Evolutionary conservation across 768 basidiomycete genomes (phyloP), one percentile per base, ranked within the genome.

Genomic region (Rhodotorula diobovata): DNA sequence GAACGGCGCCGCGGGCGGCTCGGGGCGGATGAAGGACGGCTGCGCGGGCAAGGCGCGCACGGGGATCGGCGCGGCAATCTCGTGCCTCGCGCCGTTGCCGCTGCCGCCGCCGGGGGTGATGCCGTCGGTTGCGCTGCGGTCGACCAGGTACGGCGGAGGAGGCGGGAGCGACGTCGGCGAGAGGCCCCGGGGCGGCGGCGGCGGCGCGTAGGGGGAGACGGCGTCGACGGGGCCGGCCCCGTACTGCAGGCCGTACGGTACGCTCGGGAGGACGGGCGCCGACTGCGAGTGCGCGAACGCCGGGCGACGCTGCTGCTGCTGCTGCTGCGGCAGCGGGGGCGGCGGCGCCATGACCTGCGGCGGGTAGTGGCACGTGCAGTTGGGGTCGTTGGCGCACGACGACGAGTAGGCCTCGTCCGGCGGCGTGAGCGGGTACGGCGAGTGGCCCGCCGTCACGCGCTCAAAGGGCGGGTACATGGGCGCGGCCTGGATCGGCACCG

Each of bases 381-480:
- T 53, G 28, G 51, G n/a, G n/a, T 53, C 51, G 21, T 9, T 50
- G 12, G 48, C 23, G 51, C 51, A 43, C 14, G n/a, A n/a, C n/a
- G n/a, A n/a, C n/a, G 28, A 28, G 51, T 53, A 53, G 28, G 14
- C 14, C 30, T 30, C 21, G n/a, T 63, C 63, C n/a, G 63, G 63
- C 53, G 63, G 63, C 30, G 63, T 63, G n/a, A 63, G 51, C n/a
- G 63, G 63, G 63, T 63, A 63, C 41, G 58, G 41, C 39, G 39
- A 30, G 8, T 20, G 18, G 6, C 43, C 28, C n/a, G 58, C 12
- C n/a, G 41, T 16, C 7, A n/a, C 16, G 25, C 39, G 57, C 8
- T 15, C 55, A 7, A 56, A 35, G 28, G 37, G n/a, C 57, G 48
- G 25, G 11, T 16, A 10, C 4, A 30, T 4, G 16, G 41, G 20